A percentile compares a stretch with the other conserved stretches of the same genome.
Conservation (phyloP, 768 basidiomycete species). For the Panaeolus cyanescens region DNA sequence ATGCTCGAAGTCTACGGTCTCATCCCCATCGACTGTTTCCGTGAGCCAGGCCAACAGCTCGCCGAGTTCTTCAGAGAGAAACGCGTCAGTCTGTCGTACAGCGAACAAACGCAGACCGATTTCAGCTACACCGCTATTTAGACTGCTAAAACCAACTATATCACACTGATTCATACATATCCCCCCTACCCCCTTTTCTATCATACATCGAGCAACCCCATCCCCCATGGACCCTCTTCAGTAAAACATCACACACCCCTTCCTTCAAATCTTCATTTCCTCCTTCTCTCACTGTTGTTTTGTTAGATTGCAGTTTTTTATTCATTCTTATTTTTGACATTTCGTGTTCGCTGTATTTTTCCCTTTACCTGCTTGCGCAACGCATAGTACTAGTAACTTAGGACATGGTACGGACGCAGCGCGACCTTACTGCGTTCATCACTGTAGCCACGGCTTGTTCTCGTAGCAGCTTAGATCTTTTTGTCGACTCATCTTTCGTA, state of each 20-base stretch:
- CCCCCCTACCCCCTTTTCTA: no score
- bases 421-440: not conserved
- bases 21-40: constrained; percentile 73
- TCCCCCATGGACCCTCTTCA: no score
- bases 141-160: no score
- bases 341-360: not conserved
- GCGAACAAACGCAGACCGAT: not conserved
- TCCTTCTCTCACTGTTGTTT: not conserved
- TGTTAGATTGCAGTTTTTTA: not conserved
- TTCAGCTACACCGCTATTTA: not conserved
- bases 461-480: no score
- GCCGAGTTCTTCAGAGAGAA: constrained; percentile 52
- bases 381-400: no score
- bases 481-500: no score
- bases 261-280: not conserved
- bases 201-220: no score
- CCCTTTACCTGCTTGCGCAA: not conserved
- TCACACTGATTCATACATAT: no score
- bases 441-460: not conserved
- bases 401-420: not conserved
- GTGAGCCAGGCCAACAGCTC: constrained; percentile 46
- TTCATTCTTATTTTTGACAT: not conserved
- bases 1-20: constrained; percentile 39
- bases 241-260: no score
- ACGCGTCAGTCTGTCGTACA: constrained; percentile 33